Base-by-base conservation (phyloP, 805 yeast species). In the Pichia pseudocactophila region DNA sequence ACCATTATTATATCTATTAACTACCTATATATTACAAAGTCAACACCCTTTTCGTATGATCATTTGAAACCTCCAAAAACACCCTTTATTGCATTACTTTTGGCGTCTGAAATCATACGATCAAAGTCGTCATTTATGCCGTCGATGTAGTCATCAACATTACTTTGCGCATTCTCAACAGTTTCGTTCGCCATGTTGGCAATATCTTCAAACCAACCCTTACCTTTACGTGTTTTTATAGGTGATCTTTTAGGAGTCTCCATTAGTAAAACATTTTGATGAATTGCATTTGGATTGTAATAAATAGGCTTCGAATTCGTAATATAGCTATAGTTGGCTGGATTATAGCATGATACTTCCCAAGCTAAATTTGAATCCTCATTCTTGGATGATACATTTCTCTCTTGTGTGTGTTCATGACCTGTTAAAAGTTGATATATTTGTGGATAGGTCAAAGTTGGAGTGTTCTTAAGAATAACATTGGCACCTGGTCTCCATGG, bases 401-500 rank as follows among this genome's bases (percentile, higher is more conserved):
- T 70, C 64, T 22, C 25, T 22, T 36, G 39, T 1, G 81, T 77
- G 48, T 95, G 71, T 41, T 76, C 74, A 0, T 80, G 80, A 1
- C 97, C 97, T 5, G 83, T 85, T 31, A 90, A 69, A 35, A 86
- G 55, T 11, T 55, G 42, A 45, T 82, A 80, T 40, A 92, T 66
- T 47, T 85, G 95, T 1, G 71, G 68, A 18, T 72, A 59, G 2
- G 78, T 65, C n/a, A 81, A 71, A 47, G 71, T 69, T 16, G 76
- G 76, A 0, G 82, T 54, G 3, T 96, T 96, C 50, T 81, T 76
- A 7, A 92, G 85, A 92, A 96, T 84, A 59, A 82, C 90, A 35
- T 84, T 66, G 7, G 85, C 76, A 4, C 76, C 70, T 2, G 98
- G 99, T 37, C 97, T 70, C 27, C 76, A 74, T 2, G 96, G 94